Conservation (phyloP, 2,329 filamentous ascomycete genomes). For the Penicillium sp. region DNA sequence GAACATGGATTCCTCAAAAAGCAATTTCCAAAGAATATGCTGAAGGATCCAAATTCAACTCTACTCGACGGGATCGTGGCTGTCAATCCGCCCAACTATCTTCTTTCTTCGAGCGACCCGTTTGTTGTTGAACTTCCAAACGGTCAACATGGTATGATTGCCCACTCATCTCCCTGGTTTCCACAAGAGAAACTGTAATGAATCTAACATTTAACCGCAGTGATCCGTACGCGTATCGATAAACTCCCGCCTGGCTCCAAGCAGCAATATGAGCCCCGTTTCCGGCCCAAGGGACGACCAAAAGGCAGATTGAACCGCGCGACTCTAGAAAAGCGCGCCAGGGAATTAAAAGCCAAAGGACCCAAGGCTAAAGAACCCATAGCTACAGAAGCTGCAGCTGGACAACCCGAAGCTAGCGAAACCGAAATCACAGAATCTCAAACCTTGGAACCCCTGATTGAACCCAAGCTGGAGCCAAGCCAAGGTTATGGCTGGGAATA, state of each 20-base stretch:
- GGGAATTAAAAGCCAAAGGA: background rate
- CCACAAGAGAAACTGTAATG: constrained; percentile 4
- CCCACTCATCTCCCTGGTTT: background rate
- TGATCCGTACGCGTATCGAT: constrained; percentile 8
- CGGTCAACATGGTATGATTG: constrained; percentile 32
- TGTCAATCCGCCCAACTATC: constrained; percentile 35
- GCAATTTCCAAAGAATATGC: constrained; percentile 32
- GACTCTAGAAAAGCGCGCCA: constrained; percentile 5
- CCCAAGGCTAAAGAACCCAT: background rate
- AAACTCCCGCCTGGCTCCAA: constrained; percentile 9
- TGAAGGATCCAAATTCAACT: constrained; percentile 43
- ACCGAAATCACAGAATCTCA: background rate
- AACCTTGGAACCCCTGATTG: background rate
- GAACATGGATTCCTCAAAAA: constrained; percentile 48
- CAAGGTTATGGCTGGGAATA: constrained; percentile 8
- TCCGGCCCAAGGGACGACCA: constrained; percentile 11
- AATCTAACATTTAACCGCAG: constrained; percentile 4
- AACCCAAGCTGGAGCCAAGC: background rate
- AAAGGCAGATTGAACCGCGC: constrained; percentile 15
- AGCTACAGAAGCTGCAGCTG: background rate
- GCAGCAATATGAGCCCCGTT: constrained; percentile 6
- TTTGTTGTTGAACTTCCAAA: constrained; percentile 27
- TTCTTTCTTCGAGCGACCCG: constrained; percentile 35
- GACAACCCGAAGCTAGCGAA: background rate
- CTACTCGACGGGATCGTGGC: constrained; percentile 41